Conservation (phyloP, 352 stramenopile species). For the Peronospora farinosa region DNA sequence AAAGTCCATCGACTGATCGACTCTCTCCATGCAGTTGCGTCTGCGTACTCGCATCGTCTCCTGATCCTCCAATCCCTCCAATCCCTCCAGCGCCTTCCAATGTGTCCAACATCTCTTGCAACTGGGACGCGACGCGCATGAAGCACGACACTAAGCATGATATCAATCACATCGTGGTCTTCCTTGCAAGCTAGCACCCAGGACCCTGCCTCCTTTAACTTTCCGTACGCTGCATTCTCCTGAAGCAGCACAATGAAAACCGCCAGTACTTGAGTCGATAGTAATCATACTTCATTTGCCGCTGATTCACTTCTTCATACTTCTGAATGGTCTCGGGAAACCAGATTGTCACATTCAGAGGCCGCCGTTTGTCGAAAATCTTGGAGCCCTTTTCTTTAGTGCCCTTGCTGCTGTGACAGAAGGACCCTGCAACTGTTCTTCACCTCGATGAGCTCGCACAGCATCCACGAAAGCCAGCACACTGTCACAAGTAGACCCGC, state of each 20-base stretch:
- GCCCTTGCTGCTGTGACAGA: constrained; percentile 35
- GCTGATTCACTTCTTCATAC: constrained; percentile 77
- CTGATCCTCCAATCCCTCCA: not conserved
- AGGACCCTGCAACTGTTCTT: constrained; percentile 15
- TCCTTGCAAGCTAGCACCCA: constrained; percentile 79
- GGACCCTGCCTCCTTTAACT: constrained; percentile 57
- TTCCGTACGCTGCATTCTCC: constrained; percentile 45
- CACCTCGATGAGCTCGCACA: constrained; percentile 18
- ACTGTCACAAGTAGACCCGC: constrained; percentile 5
- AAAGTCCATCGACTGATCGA: constrained; percentile 10
- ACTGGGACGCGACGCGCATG: constrained; percentile 32
- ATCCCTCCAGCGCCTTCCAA: not conserved
- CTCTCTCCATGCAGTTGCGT: constrained; percentile 3
- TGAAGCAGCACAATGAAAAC: constrained; percentile 50
- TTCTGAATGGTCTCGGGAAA: constrained; percentile 74
- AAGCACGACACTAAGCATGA: constrained; percentile 58
- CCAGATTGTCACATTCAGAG: constrained; percentile 64
- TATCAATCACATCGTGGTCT: constrained; percentile 73
- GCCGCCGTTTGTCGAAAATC: constrained; percentile 64
- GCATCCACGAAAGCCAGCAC: constrained; percentile 21
- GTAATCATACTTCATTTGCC: constrained; percentile 74
- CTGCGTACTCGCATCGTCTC: not conserved
- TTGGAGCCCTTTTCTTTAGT: constrained; percentile 44
- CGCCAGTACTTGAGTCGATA: constrained; percentile 73
- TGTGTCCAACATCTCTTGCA: constrained; percentile 19